Conservation (phyloP, 768 basidiomycete species). For the Boletus sensibilis region DNA sequence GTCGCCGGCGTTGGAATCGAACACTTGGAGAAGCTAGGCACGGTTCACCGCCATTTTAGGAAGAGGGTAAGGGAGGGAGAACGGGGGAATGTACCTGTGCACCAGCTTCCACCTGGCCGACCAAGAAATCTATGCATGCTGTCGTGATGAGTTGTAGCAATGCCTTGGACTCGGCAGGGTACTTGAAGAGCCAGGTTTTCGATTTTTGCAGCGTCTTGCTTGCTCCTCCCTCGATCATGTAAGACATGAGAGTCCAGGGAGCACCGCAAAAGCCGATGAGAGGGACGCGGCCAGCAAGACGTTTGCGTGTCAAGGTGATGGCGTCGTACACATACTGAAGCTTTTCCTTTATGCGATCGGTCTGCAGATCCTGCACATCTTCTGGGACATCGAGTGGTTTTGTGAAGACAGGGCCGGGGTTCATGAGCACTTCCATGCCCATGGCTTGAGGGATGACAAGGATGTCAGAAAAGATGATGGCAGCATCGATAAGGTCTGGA, state of each 20-base stretch:
- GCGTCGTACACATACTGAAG: conserved; percentile 92
- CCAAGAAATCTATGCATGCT: conserved; percentile 85
- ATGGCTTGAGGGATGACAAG: conserved; percentile 97
- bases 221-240: conserved; percentile 97
- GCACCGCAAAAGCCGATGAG: conserved; percentile 97
- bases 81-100: conserved; percentile 71
- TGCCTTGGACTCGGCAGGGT: conserved; percentile 79
- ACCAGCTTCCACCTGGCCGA: conserved; percentile 92
- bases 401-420: conserved; percentile 87
- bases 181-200: conserved; percentile 93
- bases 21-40: conserved; percentile 85
- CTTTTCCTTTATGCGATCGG: conserved; percentile 79
- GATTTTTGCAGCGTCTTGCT: conserved; percentile 87
- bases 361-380: conserved; percentile 62
- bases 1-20: conserved; percentile 96
- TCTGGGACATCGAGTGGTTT: conserved; percentile 76
- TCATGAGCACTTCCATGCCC: conserved; percentile 95
- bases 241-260: conserved; percentile 97
- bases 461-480: conserved; percentile 98
- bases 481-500: conserved; percentile 83
- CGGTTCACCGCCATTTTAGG: background rate
- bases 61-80: background rate
- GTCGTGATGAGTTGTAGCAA: conserved; percentile 80
- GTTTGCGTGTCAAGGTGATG: conserved; percentile 79
- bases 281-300: conserved; percentile 84